phyloP scores from a whole-genome alignment of 2,329 filamentous ascomycete species.

The Neonectria sp. region DNA sequence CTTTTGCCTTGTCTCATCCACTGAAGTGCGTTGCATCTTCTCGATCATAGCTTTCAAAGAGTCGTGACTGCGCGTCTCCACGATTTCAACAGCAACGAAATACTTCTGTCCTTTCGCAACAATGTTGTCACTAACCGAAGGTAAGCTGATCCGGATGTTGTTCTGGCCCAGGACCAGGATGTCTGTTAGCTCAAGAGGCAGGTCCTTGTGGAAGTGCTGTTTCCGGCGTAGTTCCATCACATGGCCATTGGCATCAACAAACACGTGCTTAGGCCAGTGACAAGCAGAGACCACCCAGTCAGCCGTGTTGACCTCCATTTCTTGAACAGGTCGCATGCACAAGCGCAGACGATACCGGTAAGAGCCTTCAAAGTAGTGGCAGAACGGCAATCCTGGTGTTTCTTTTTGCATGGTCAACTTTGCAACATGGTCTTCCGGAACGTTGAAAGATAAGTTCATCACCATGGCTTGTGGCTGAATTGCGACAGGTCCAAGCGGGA shows the following conservation, averaged over 20 bases:
- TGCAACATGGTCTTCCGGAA: slow-evolving; percentile 56
- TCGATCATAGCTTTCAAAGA: slow-evolving; percentile 59
- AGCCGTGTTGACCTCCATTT: slow-evolving; percentile 55
- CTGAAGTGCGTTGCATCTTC: slow-evolving; percentile 56
- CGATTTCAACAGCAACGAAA: slow-evolving; percentile 78
- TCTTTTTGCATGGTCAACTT: slow-evolving; percentile 53
- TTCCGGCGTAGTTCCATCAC: slow-evolving; percentile 75
- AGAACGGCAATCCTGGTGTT: slow-evolving; percentile 53
- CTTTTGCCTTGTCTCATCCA: slow-evolving; percentile 65
- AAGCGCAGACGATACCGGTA: slow-evolving; percentile 79
- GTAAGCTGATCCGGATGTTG: slow-evolving; percentile 67
- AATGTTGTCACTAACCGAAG: slow-evolving; percentile 46
- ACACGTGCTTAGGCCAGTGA: slow-evolving; percentile 80
- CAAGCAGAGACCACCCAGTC: slow-evolving; percentile 77
- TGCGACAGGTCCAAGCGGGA: slow-evolving; percentile 63
- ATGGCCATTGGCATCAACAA: slow-evolving; percentile 76
- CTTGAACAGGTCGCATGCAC: slow-evolving; percentile 54
- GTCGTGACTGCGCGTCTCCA: slow-evolving; percentile 69
- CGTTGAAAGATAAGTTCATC: slow-evolving; percentile 63
- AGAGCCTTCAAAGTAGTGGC: slow-evolving; percentile 65
- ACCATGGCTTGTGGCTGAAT: slow-evolving; percentile 54
- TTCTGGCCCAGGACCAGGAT: slow-evolving; percentile 73
- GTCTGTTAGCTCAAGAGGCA: slow-evolving; percentile 82
- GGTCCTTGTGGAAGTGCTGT: slow-evolving; percentile 80
- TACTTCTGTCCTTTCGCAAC: slow-evolving; percentile 54